Evolutionary conservation across 176 grass and related monocot species (phyloP), one percentile per base, ranked within the genome.

Genomic region (Musa beccarii): DNA sequence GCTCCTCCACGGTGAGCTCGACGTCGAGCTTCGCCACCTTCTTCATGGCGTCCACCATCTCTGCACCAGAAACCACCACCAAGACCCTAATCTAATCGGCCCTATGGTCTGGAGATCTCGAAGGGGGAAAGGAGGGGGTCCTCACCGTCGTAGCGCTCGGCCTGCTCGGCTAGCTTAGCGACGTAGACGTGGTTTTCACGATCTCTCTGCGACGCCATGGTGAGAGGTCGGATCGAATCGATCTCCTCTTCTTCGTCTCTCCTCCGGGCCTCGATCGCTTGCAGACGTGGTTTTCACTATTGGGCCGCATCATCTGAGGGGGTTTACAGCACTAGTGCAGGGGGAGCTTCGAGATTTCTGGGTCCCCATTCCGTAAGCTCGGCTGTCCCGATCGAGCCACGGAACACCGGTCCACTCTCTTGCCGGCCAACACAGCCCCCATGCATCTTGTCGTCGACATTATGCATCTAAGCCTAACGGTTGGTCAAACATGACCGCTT

Each of bases 31-130:
- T 73, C 50, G 71, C 71, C 12, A 73, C 20, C 21, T 73, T 73
- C 71, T 73, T 73, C 71, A 73, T 73, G 11, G 71, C 21, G 17
- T 73, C 71, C 52, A 73, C 71, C 71, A 73, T 73, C 52, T 73
- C 71, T 73, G 71, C n/a, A 11, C 7, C 25, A 68, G 57, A 20
- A 61, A n/a, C 6, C 57, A 61, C 57, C 57, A 19, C 57, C 57
- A 61, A 20, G n/a, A 7, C 17, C 4, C 57, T 8, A 61, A 5
- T 17, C n/a, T 17, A 19, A 4, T 61, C 7, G 8, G 19, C 57
- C 57, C 57, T 61, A 61, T 15, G 57, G 57, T 61, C 17, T 20
- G n/a, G 15, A 61, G 57, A 61, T 8, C 16, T 7, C 17, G 16
- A n/a, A 8, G 20, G 52, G 11, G 21, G 26, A 11, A 9, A 49